Evolutionary conservation across 306 rosid genomes (phyloP).

Genomic region (Inga oerstediana): DNA sequence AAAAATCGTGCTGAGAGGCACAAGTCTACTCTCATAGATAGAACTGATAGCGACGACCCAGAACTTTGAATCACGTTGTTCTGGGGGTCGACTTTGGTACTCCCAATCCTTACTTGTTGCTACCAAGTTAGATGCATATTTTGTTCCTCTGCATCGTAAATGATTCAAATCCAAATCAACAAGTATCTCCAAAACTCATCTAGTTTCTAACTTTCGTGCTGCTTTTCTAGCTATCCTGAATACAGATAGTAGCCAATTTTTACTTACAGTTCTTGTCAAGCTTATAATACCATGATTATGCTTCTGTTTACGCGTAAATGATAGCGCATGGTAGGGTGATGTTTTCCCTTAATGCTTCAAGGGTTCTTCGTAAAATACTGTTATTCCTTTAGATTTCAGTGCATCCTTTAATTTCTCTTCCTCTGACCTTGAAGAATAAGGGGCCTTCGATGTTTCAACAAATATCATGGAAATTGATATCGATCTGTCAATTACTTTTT

Average conservation of each 20-base stretch:
- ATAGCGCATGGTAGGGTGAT: neutral
- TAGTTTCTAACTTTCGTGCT: neutral
- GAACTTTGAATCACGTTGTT: neutral
- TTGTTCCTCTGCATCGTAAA: neutral
- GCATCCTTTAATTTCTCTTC: neutral
- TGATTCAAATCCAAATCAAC: neutral
- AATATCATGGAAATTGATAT: neutral
- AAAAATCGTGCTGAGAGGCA: neutral
- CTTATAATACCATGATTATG: neutral
- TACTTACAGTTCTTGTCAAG: neutral
- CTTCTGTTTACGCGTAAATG: neutral
- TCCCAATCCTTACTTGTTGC: neutral
- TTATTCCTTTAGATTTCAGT: neutral
- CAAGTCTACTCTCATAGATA: too few species aligned
- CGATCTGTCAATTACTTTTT: constrained; percentile 2
- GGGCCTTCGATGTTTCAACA: neutral
- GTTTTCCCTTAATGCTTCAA: neutral
- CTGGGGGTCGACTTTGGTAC: neutral
- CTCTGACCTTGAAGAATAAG: neutral
- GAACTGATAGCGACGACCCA: neutral
- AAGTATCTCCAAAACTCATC: neutral
- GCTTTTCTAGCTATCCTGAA: neutral
- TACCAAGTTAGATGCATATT: neutral
- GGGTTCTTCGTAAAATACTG: neutral
- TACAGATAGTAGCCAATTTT: neutral